Evolutionary conservation across 345 rosid species (phyloP).

Genomic region (Salix udensis): DNA sequence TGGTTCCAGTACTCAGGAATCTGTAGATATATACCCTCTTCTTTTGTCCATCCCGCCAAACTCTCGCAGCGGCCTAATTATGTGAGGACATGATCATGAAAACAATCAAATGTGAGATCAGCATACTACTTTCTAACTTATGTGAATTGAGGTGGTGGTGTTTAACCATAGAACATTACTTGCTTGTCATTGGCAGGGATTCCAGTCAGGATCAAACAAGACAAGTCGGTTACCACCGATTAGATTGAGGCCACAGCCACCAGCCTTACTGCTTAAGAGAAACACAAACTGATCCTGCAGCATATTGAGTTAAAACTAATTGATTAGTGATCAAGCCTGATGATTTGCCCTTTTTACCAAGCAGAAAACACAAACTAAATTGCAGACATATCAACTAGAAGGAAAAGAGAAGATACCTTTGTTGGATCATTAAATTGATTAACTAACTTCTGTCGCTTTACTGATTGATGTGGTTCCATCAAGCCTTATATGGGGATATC

Average conservation of each 20-base stretch:
- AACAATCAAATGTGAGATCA: slow-evolving; percentile 24
- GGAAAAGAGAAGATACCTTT: slow-evolving; percentile 43
- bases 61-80: slow-evolving; percentile 95
- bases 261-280: slow-evolving; percentile 97
- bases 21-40: slow-evolving; percentile 94
- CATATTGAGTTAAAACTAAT: slow-evolving; percentile 7
- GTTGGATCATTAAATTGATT: slow-evolving; percentile 77
- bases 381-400: neutral
- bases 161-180: slow-evolving; percentile 35
- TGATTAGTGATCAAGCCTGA: neutral
- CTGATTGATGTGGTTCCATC: slow-evolving; percentile 94
- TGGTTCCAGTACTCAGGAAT: slow-evolving; percentile 92
- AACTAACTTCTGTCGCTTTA: slow-evolving; percentile 93
- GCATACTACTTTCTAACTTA: neutral
- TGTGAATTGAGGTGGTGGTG: neutral
- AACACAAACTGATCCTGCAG: slow-evolving; percentile 92
- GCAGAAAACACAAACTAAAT: neutral
- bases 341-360: neutral
- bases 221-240: slow-evolving; percentile 92
- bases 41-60: slow-evolving; percentile 99
- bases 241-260: slow-evolving; percentile 98
- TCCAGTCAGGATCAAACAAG: slow-evolving; percentile 99
- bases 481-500: slow-evolving; percentile 86
- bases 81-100: slow-evolving; percentile 9
- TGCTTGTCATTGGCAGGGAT: slow-evolving; percentile 99